These are phyloP conservation scores for Acaromyces ingoldii DNA, from an alignment of 1,284 basidiomycete species.

Conservation along the genomic window DNA sequence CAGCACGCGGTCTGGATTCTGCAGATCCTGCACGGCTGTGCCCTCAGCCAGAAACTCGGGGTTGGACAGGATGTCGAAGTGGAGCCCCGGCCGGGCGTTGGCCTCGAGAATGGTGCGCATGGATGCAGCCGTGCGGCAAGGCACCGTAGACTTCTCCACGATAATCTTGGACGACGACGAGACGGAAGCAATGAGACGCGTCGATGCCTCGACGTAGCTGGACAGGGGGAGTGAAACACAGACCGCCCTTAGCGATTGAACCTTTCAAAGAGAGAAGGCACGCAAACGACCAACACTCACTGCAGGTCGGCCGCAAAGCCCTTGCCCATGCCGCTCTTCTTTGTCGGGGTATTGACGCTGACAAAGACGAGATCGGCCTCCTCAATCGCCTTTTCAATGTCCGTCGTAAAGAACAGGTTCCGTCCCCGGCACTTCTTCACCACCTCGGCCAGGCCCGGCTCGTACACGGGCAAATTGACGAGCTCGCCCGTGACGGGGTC, in stretches of 20 bases:
- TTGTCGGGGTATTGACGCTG: constrained; percentile 94
- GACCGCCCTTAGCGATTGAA: too few species aligned
- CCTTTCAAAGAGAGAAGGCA: too few species aligned
- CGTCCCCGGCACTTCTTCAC: constrained; percentile 80
- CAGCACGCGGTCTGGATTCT: constrained; percentile 86
- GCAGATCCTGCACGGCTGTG: constrained; percentile 85
- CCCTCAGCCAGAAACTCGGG: constrained; percentile 98
- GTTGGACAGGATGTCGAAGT: constrained; percentile 98
- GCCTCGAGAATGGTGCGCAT: constrained; percentile 99
- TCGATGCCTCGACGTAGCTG: constrained; percentile 95
- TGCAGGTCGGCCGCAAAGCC: constrained; percentile 90
- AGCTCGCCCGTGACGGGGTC: constrained; percentile 13
- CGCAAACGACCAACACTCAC: too few species aligned
- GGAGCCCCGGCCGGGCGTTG: constrained; percentile 83
- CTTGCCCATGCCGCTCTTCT: constrained; percentile 93
- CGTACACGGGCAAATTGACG: constrained; percentile 74
- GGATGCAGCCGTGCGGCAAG: constrained; percentile 93
- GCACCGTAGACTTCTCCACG: constrained; percentile 98
- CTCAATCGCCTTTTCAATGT: constrained; percentile 84
- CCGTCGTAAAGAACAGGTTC: constrained; percentile 95
- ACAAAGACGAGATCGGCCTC: constrained; percentile 76
- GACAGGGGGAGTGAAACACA: background rate
- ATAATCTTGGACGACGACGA: constrained; percentile 92
- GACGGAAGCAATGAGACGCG: constrained; percentile 87
- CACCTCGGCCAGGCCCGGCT: constrained; percentile 92